Evolutionary conservation across 208 protist species (phyloP).

Genomic region (Trypanosoma brucei): DNA sequence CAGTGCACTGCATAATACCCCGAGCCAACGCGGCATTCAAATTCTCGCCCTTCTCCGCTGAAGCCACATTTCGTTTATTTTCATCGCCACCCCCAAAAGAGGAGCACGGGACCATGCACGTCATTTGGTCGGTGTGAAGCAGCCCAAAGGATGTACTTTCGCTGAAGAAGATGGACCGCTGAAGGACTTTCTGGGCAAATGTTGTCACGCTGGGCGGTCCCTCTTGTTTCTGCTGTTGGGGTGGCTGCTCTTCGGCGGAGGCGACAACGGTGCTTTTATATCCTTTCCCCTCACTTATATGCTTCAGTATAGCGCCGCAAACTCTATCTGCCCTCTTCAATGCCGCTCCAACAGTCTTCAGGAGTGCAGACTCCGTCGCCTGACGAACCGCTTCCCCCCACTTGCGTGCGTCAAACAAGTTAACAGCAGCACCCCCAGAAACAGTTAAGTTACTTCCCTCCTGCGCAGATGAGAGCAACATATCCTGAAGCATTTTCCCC

Average conservation of each 20-base stretch:
- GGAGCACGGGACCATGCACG: background rate
- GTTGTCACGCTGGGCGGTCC: background rate
- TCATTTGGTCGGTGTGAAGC: background rate
- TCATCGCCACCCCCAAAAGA: background rate
- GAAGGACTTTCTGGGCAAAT: conserved; percentile 3
- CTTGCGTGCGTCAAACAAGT: conserved; percentile 12
- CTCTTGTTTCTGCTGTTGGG: background rate
- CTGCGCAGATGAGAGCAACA: background rate
- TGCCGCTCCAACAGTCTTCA: conserved; percentile 5
- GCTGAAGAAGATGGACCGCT: conserved; percentile 12
- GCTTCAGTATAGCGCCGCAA: conserved; percentile 12
- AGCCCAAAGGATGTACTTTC: conserved; percentile 1
- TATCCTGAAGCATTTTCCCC: background rate
- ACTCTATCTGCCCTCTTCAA: conserved; percentile 12
- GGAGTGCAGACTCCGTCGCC: conserved; percentile 17
- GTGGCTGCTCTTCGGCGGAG: too few relatives aligned
- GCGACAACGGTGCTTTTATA: background rate
- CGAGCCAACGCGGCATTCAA: background rate
- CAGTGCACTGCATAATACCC: background rate
- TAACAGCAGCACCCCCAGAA: background rate
- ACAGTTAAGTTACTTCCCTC: background rate
- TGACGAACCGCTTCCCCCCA: conserved; percentile 7
- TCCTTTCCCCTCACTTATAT: background rate
- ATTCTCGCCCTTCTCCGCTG: background rate
- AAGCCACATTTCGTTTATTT: background rate